These are phyloP conservation scores for Tetrapisispora namnaoensis DNA, from an alignment of 805 yeast species.

Conservation along the genomic window DNA sequence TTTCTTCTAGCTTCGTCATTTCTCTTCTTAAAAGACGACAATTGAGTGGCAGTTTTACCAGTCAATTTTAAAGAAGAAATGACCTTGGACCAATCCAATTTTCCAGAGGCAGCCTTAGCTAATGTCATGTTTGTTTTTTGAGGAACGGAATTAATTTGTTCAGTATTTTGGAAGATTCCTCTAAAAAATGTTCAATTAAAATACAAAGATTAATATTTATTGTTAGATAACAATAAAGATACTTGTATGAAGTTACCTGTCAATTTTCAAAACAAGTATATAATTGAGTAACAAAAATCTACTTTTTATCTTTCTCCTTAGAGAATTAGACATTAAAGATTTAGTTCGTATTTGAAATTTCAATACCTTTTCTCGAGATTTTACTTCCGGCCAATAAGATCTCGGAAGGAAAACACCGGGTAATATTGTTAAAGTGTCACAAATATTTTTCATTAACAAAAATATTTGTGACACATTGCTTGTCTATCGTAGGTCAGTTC, in stretches of 20 bases:
- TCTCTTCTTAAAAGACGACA: constrained; percentile 94
- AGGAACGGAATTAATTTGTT: neutral
- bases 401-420: neutral
- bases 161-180: too few species aligned
- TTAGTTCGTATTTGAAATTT: neutral
- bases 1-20: constrained; percentile 93
- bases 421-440: neutral
- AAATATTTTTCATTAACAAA: too few species aligned
- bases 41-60: constrained; percentile 81
- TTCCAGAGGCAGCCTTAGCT: constrained; percentile 55
- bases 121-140: constrained; percentile 20
- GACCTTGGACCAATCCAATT: constrained; percentile 92
- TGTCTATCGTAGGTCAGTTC: too few species aligned
- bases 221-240: too few species aligned
- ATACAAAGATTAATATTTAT: too few species aligned
- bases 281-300: too few species aligned
- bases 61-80: constrained; percentile 81
- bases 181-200: too few species aligned
- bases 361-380: neutral
- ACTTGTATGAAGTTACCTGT: too few species aligned
- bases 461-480: too few species aligned
- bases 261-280: too few species aligned
- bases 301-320: neutral
- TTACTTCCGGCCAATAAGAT: neutral
- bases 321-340: neutral